These are phyloP conservation scores for Gigaspora rosea DNA, from an alignment of 192 early-diverging fungal species.

Conservation along the genomic window DNA sequence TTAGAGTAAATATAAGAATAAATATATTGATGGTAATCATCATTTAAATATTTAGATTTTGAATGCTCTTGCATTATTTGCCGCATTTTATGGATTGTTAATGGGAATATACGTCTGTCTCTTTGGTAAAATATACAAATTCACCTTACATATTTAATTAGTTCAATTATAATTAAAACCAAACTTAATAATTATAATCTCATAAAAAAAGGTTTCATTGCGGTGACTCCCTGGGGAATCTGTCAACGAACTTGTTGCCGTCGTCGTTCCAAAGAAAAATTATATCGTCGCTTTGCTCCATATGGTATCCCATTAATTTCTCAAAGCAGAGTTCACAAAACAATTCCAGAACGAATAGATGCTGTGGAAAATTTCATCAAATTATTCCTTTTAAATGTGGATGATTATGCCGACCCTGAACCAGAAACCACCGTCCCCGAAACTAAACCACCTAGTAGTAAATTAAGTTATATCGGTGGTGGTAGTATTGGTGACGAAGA, in stretches of 20 bases:
- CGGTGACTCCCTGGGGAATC: slow-evolving; percentile 1
- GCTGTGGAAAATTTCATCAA: background rate
- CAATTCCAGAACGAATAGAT: background rate
- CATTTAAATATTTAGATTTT: background rate
- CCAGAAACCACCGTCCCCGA: background rate
- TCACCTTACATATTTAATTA: background rate
- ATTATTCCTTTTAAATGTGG: background rate
- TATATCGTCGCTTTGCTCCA: background rate
- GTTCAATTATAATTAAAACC: background rate
- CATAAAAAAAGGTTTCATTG: background rate
- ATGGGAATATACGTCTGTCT: slow-evolving; percentile 4
- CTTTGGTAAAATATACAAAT: background rate
- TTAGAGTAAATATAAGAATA: background rate
- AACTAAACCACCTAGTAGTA: no score
- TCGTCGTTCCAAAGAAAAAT: background rate
- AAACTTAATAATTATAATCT: no score
- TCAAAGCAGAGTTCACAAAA: background rate
- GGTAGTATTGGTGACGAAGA: no score
- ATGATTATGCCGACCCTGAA: background rate
- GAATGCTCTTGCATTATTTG: background rate
- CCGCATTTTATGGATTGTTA: slow-evolving; percentile 4
- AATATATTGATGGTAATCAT: background rate
- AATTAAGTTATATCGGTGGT: no score
- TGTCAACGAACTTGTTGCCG: background rate
- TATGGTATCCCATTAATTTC: background rate